A percentile compares a stretch with the other conserved stretches of the same genome.
Conservation (phyloP, 1,284 basidiomycete species). For the Mycena citricolor region DNA sequence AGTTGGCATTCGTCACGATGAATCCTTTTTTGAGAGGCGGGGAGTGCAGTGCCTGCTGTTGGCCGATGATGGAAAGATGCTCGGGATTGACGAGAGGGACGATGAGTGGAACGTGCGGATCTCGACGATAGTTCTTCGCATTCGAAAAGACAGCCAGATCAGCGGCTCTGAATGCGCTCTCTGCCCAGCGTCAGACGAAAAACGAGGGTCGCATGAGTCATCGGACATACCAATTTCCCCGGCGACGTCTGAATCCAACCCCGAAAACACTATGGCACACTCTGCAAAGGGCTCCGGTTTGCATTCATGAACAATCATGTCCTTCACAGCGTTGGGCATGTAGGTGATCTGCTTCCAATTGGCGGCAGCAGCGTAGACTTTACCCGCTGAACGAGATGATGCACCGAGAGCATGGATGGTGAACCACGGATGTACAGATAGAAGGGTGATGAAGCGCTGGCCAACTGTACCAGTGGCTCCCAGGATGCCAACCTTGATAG, state of each 20-base stretch:
- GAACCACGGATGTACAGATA: slow-evolving; percentile 91
- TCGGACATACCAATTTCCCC: slow-evolving; percentile 83
- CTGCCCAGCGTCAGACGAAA: slow-evolving; percentile 41
- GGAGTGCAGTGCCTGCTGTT: slow-evolving; percentile 73
- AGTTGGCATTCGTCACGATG: slow-evolving; percentile 99
- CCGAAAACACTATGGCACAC: slow-evolving; percentile 92
- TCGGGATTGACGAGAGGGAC: slow-evolving; percentile 94
- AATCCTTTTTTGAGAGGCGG: slow-evolving; percentile 85
- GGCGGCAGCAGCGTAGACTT: slow-evolving; percentile 75
- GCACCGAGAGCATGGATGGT: slow-evolving; percentile 87
- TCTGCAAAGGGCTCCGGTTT: slow-evolving; percentile 75
- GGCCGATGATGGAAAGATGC: slow-evolving; percentile 84
- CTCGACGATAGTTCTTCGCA: slow-evolving; percentile 94
- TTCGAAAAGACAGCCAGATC: slow-evolving; percentile 96
- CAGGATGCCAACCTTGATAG: slow-evolving; percentile 85
- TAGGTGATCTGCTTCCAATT: slow-evolving; percentile 90
- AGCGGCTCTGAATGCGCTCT: slow-evolving; percentile 83
- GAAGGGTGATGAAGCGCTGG: slow-evolving; percentile 91
- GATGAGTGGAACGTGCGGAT: slow-evolving; percentile 94
- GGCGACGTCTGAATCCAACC: slow-evolving; percentile 91
- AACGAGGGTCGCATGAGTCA: not conserved
- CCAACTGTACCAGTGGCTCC: slow-evolving; percentile 97
- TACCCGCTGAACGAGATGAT: slow-evolving; percentile 85
- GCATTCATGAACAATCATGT: slow-evolving; percentile 81
- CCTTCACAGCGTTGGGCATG: slow-evolving; percentile 70